Percentiles rank a stretch among this genome's conserved stretches.
These are phyloP conservation scores for Exophiala oligosperma DNA, from an alignment of 2,329 filamentous ascomycete species.

Conservation along the genomic window DNA sequence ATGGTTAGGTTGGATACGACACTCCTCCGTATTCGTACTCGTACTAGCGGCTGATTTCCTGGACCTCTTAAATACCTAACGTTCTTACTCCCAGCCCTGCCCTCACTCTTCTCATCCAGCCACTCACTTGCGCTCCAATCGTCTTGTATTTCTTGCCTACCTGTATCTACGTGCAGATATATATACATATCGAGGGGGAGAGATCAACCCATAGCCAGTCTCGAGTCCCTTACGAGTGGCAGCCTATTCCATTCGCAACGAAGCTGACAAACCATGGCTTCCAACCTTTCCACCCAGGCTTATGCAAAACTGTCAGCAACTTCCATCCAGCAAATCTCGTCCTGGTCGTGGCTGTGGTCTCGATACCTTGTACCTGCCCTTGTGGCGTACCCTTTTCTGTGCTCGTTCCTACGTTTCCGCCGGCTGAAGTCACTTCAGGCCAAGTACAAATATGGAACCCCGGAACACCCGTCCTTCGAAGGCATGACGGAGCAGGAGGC, in stretches of 20 bases:
- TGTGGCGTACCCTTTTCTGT: constrained; percentile 25
- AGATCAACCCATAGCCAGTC: not conserved
- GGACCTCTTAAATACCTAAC: too few species aligned
- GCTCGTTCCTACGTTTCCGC: constrained; percentile 23
- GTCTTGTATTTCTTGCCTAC: too few species aligned
- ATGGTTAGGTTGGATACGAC: too few species aligned
- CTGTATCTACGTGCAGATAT: not conserved
- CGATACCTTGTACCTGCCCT: constrained; percentile 21
- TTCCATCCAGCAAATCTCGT: constrained; percentile 11
- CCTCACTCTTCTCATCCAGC: too few species aligned
- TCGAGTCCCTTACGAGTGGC: not conserved
- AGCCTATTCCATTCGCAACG: too few species aligned
- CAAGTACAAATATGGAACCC: constrained; percentile 24
- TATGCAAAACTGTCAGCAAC: constrained; percentile 14
- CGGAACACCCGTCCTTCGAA: constrained; percentile 23
- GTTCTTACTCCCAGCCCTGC: too few species aligned
- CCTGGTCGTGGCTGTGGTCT: constrained; percentile 21
- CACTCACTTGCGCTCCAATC: too few species aligned
- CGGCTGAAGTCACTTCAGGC: constrained; percentile 23
- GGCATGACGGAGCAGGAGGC: constrained; percentile 51
- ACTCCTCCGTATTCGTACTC: too few species aligned
- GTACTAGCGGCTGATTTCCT: too few species aligned
- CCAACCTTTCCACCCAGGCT: constrained; percentile 9
- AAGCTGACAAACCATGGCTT: constrained; percentile 10
- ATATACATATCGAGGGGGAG: not conserved